Percentiles rank a stretch among this genome's conserved stretches.
Conservation (phyloP, 2,329 filamentous ascomycete species). For the Akanthomyces lecanii region DNA sequence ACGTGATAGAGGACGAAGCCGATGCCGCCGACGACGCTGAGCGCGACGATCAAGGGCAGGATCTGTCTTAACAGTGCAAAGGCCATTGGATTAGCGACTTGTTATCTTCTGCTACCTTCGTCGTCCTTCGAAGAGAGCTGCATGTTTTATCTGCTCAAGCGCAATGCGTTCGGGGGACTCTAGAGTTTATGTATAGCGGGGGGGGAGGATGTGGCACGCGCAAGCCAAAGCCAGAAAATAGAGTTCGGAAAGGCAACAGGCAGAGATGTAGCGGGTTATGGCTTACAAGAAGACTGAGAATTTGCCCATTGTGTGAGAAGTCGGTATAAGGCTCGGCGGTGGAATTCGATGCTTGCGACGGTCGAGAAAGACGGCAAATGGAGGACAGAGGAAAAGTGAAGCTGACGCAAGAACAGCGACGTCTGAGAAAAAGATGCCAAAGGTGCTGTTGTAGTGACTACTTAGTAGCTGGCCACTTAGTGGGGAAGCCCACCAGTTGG, state of each 20-base stretch:
- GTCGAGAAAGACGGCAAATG: background rate
- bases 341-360: background rate
- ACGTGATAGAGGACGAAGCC: constrained; percentile 69
- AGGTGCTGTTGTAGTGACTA: background rate
- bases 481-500: background rate
- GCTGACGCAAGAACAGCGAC: background rate
- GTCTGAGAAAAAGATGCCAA: background rate
- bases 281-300: constrained; percentile 14
- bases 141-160: background rate
- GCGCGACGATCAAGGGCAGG: constrained; percentile 62
- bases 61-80: constrained; percentile 30
- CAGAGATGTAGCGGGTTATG: background rate
- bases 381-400: background rate
- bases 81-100: background rate
- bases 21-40: constrained; percentile 51
- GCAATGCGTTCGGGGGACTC: background rate
- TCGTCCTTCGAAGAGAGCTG: background rate
- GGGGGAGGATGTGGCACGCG: background rate
- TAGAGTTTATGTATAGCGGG: background rate
- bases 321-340: background rate
- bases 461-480: background rate
- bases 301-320: constrained; percentile 1
- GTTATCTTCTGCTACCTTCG: background rate
- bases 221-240: background rate
- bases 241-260: background rate